These are phyloP conservation scores for Phytophthora sansomeana DNA, from an alignment of 352 stramenopile species.

Conservation along the genomic window DNA sequence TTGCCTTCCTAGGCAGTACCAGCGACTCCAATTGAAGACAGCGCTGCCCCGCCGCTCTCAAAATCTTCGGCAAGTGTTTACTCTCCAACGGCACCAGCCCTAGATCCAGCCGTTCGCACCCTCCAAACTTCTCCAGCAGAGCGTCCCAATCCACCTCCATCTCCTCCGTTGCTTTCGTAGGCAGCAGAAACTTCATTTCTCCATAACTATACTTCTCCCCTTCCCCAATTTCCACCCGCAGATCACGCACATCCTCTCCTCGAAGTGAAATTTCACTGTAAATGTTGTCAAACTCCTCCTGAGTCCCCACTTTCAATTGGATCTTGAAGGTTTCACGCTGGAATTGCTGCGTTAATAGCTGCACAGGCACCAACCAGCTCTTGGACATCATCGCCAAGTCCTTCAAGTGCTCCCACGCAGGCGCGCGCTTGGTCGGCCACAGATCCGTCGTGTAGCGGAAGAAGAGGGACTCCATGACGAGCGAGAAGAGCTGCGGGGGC, in stretches of 20 bases:
- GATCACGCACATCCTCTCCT: constrained; percentile 2
- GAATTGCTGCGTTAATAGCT: constrained; percentile 13
- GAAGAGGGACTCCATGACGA: constrained; percentile 27
- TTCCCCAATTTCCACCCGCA: background rate
- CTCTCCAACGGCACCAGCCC: constrained; percentile 23
- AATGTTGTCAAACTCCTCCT: constrained; percentile 8
- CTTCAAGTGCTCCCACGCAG: constrained; percentile 1
- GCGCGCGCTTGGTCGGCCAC: constrained; percentile 9
- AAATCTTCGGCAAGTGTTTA: constrained; percentile 16
- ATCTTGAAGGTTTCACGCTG: constrained; percentile 8
- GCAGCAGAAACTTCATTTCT: background rate
- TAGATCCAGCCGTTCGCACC: constrained; percentile 27
- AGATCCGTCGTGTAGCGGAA: constrained; percentile 29
- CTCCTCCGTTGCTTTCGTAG: constrained; percentile 13
- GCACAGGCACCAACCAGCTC: constrained; percentile 10
- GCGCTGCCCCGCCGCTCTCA: constrained; percentile 22
- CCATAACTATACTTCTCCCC: constrained; percentile 1
- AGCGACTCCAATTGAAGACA: constrained; percentile 35
- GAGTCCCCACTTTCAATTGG: background rate
- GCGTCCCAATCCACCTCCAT: constrained; percentile 24
- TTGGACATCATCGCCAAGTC: constrained; percentile 17
- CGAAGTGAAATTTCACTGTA: constrained; percentile 6
- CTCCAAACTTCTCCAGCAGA: constrained; percentile 7
- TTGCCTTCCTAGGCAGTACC: constrained; percentile 23
- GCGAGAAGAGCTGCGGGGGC: constrained; percentile 12